phyloP scores from a whole-genome alignment of 306 rosid genomes.

The Citrullus amarus region DNA sequence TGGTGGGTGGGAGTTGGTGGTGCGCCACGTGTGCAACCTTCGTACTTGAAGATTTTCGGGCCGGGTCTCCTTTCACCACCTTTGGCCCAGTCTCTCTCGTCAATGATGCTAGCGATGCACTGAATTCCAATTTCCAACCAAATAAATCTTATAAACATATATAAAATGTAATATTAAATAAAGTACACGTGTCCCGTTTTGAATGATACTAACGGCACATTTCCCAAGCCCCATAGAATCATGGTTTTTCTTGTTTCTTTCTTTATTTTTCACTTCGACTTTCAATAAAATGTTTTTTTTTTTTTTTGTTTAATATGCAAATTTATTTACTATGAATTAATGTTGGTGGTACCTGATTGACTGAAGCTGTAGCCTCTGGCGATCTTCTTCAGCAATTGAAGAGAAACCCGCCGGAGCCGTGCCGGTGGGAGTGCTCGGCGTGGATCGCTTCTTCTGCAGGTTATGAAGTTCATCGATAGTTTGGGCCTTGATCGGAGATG shows the following conservation, averaged over 20 bases:
- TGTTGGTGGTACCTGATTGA: constrained; percentile 54
- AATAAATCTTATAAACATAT: neutral
- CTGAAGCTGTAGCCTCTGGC: constrained; percentile 59
- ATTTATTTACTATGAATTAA: no score
- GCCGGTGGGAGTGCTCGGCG: constrained; percentile 50
- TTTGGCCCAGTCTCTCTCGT: constrained; percentile 77
- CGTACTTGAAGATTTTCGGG: constrained; percentile 20
- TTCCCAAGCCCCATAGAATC: no score
- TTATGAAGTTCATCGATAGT: constrained; percentile 86
- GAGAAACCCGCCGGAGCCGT: constrained; percentile 24
- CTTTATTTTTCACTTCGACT: no score
- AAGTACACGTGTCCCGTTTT: neutral
- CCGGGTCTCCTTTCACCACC: constrained; percentile 82
- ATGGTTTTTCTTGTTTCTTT: no score
- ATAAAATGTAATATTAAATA: neutral
- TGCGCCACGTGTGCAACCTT: constrained; percentile 33
- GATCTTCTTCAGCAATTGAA: constrained; percentile 39
- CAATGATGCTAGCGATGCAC: constrained; percentile 81
- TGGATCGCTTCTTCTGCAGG: constrained; percentile 64
- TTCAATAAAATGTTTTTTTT: no score
- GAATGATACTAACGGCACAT: no score
- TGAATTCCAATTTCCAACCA: constrained; percentile 1
- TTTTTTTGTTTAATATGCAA: no score
- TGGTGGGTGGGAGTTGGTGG: constrained; percentile 35
- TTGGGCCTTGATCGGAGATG: constrained; percentile 57